These are phyloP conservation scores for Tetradesmus obliquus DNA, from an alignment of 139 green algal genomes.

Conservation along the genomic window DNA sequence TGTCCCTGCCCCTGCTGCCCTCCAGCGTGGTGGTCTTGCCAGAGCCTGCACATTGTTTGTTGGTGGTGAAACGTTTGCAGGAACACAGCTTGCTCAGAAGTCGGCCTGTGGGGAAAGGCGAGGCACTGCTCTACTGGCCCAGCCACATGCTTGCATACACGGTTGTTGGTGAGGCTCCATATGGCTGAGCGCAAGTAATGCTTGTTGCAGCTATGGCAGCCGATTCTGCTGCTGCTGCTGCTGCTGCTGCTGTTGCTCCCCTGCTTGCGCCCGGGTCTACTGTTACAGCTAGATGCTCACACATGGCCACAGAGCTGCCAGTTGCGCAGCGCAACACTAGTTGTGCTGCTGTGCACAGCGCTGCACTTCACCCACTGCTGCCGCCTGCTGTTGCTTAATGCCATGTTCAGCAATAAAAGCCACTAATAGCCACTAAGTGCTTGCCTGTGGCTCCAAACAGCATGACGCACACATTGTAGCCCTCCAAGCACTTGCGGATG, in stretches of 20 bases:
- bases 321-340: too few species aligned
- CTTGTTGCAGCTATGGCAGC: too few species aligned
- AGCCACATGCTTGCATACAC: background rate
- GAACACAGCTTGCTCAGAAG: background rate
- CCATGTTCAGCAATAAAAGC: background rate
- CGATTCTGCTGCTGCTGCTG: too few species aligned
- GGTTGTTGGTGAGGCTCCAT: background rate
- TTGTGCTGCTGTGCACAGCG: too few species aligned
- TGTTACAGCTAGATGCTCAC: too few species aligned
- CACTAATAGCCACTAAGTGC: background rate
- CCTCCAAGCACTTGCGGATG: conserved; percentile 68
- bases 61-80: background rate
- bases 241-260: too few species aligned
- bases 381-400: background rate
- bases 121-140: background rate
- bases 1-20: conserved; percentile 46
- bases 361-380: too few species aligned
- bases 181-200: too few species aligned
- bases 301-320: too few species aligned
- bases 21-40: conserved; percentile 71
- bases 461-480: conserved; percentile 66
- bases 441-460: conserved; percentile 68
- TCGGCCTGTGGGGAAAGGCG: background rate
- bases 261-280: too few species aligned
- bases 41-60: conserved; percentile 48